Conservation (phyloP, 129 eudicot genomes). For the Escallonia rubra region DNA sequence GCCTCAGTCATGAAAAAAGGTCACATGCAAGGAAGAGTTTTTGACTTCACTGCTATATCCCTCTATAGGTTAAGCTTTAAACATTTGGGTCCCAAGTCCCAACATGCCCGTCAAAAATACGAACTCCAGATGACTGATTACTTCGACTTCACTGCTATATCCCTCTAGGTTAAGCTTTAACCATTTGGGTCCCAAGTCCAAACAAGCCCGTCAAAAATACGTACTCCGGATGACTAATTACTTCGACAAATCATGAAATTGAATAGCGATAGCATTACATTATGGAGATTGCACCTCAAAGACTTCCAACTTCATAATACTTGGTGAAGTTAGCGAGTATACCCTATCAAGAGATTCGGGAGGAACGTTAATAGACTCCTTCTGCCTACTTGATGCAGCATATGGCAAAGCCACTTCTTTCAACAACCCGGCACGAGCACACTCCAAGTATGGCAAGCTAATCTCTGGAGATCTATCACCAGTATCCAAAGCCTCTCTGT, state of each 20-base stretch:
- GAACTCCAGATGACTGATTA: too few species aligned
- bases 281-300: background rate
- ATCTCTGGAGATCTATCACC: constrained; percentile 19
- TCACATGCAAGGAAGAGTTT: background rate
- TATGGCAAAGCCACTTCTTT: constrained; percentile 23
- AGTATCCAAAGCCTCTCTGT: constrained; percentile 19
- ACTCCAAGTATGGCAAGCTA: constrained; percentile 22
- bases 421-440: constrained; percentile 14
- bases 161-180: background rate
- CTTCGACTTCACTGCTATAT: background rate
- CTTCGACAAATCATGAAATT: background rate
- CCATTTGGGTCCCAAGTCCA: background rate
- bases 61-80: background rate
- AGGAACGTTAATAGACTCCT: constrained; percentile 39
- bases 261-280: background rate
- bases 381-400: constrained; percentile 26
- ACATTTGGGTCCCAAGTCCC: background rate
- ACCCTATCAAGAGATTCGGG: constrained; percentile 78
- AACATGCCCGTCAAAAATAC: too few species aligned
- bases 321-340: background rate
- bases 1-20: background rate
- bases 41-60: background rate
- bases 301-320: background rate
- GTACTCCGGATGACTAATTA: background rate
- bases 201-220: background rate